Conservation (phyloP, 306 rosid species). For the Delonix regia region DNA sequence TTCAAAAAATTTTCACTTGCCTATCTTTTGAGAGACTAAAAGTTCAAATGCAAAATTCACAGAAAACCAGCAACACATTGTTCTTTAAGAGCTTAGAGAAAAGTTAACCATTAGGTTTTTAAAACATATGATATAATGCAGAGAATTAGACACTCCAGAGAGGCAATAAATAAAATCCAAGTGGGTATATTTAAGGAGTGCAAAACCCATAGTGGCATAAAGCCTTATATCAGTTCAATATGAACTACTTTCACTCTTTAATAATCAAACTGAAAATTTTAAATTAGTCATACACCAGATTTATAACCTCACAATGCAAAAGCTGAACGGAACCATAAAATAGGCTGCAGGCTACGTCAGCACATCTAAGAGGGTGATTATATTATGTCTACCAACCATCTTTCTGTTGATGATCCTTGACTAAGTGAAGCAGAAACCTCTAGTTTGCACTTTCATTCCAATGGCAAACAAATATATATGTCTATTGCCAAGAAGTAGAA, state of each 20-base stretch:
- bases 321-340: neutral
- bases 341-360: neutral
- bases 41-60: neutral
- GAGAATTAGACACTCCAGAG: conserved; percentile 1
- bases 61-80: neutral
- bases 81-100: conserved; percentile 6
- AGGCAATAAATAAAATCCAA: neutral
- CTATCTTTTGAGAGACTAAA: neutral
- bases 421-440: neutral
- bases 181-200: neutral
- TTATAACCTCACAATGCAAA: neutral
- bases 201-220: neutral
- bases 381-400: neutral
- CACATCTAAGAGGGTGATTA: neutral
- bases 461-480: neutral
- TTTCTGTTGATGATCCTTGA: neutral
- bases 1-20: neutral
- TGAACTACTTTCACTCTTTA: neutral
- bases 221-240: neutral
- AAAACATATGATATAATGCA: neutral
- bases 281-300: neutral
- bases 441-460: neutral
- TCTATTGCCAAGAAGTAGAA: neutral
- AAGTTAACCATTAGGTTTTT: neutral
- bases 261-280: neutral